phyloP scores from a whole-genome alignment of 2,329 filamentous ascomycete genomes.

The Dactylellina sp. region DNA sequence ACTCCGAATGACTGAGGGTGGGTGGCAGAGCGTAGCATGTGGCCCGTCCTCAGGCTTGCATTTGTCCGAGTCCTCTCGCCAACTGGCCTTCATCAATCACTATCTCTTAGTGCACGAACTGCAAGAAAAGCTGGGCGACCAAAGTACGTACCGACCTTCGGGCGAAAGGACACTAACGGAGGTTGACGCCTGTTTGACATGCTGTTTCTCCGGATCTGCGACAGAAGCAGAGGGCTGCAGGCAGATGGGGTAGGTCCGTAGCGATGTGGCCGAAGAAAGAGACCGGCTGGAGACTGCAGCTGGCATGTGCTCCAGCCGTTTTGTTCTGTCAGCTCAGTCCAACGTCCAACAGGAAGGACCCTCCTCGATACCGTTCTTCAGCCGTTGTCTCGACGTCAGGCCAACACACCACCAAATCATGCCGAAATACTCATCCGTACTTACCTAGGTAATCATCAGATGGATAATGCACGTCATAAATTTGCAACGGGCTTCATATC shows the following conservation, averaged over 20 bases:
- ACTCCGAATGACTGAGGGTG: not conserved
- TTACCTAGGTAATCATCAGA: not conserved
- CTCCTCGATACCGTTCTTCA: no score
- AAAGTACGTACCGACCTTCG: not conserved
- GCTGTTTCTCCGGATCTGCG: conserved; percentile 5
- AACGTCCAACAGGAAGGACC: no score
- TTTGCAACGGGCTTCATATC: no score
- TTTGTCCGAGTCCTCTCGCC: conserved; percentile 42
- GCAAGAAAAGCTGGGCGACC: no score
- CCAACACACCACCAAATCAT: no score
- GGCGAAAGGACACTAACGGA: conserved; percentile 32
- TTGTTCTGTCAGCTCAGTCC: no score
- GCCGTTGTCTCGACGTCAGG: no score
- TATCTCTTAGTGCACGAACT: no score
- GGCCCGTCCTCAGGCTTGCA: conserved; percentile 48
- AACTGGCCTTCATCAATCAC: not conserved
- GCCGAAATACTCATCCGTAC: no score
- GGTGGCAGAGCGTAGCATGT: conserved; percentile 33
- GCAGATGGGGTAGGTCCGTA: conserved; percentile 11
- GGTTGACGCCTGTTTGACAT: not conserved
- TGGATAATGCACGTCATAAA: not conserved
- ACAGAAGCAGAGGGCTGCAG: not conserved
- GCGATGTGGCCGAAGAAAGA: not conserved
- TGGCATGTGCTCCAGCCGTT: no score
- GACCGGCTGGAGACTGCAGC: not conserved